A percentile compares a stretch with the other conserved stretches of the same genome.
These are phyloP conservation scores for Ochromonadaceae sp. DNA, from an alignment of 352 stramenopile species.

Conservation along the genomic window DNA sequence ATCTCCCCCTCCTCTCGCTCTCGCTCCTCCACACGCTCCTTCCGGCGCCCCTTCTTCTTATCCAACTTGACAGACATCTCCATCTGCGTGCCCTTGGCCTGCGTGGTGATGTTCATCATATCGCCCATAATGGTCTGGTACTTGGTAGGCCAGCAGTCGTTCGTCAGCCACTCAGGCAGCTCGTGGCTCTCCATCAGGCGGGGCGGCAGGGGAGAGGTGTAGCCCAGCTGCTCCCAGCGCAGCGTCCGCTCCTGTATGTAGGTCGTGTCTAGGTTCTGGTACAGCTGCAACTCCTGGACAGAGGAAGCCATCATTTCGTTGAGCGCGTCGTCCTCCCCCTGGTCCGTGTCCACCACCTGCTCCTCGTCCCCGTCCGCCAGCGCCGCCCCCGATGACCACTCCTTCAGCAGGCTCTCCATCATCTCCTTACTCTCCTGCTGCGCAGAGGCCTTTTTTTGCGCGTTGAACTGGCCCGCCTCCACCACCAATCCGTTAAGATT, in stretches of 20 bases:
- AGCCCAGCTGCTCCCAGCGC: not conserved
- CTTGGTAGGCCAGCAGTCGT: constrained; percentile 16
- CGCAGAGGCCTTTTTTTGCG: constrained; percentile 35
- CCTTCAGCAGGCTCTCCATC: constrained; percentile 31
- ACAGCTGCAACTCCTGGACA: constrained; percentile 48
- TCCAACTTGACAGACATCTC: constrained; percentile 24
- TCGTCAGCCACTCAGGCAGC: constrained; percentile 46
- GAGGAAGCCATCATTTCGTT: constrained; percentile 60
- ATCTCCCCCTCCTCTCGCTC: constrained; percentile 27
- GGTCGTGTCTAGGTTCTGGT: too few species aligned
- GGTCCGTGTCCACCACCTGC: constrained; percentile 35
- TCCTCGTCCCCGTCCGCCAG: constrained; percentile 12
- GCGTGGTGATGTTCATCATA: not conserved
- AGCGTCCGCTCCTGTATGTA: constrained; percentile 47
- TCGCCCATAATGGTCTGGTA: not conserved
- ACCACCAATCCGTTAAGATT: constrained; percentile 89
- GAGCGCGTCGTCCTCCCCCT: constrained; percentile 38
- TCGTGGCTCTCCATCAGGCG: constrained; percentile 34
- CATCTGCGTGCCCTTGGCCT: not conserved
- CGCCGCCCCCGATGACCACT: constrained; percentile 25
- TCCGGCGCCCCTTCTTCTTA: too few species aligned
- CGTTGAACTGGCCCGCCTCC: constrained; percentile 66
- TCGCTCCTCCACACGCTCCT: constrained; percentile 20
- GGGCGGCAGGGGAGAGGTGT: not conserved
- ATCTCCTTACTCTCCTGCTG: constrained; percentile 40